phyloP scores from a whole-genome alignment of 23 red algal species.

The Cyanidioschyzon merolae region DNA sequence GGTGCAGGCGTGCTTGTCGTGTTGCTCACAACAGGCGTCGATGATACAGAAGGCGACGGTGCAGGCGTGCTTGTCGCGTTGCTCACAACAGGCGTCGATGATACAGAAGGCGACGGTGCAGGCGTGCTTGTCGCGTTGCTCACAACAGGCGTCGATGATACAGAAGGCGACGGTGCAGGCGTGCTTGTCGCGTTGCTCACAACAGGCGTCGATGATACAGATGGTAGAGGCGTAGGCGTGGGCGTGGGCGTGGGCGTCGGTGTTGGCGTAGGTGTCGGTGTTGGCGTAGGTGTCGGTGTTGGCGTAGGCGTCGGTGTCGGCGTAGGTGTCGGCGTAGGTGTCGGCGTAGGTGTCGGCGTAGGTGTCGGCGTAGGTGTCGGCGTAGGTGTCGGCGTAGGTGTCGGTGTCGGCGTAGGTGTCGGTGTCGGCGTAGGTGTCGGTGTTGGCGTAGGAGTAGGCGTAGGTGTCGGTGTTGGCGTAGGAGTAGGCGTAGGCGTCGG shows the following conservation, averaged over 20 bases:
- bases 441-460: constrained; percentile 3
- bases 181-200: background rate
- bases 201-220: background rate
- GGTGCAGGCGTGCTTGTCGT: background rate
- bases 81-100: background rate
- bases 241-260: background rate
- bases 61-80: background rate
- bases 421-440: constrained; percentile 13
- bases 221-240: background rate
- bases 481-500: constrained; percentile 15
- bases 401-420: constrained; percentile 1
- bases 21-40: too few species aligned
- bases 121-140: background rate
- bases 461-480: constrained; percentile 8
- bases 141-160: background rate
- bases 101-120: background rate
- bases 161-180: background rate
- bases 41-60: background rate
- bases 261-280: background rate
- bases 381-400: constrained; percentile 4
- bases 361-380: constrained; percentile 7
- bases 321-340: constrained; percentile 12
- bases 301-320: constrained; percentile 16
- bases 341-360: constrained; percentile 11
- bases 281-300: constrained; percentile 6